Base-by-base conservation (phyloP, 2,329 filamentous ascomycete species). In the Coniochaeta pulveracea region DNA sequence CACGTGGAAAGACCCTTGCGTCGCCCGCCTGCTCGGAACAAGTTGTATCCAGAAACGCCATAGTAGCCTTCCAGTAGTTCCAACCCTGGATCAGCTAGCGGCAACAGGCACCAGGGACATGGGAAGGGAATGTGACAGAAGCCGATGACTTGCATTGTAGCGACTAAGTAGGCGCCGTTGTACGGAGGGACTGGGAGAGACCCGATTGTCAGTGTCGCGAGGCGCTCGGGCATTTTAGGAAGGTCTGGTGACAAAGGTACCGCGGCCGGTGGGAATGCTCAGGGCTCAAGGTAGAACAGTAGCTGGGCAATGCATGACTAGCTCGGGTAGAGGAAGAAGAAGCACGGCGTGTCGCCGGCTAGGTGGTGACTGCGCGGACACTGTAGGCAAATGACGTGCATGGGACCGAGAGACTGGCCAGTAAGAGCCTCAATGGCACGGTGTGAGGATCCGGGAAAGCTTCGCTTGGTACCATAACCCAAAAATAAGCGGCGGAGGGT, bases 1-100 rank as follows among this genome's bases (percentile, higher is more conserved):
- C 28, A 31, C 28, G 28, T 31, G 28, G 28, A 11, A 27, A 22
- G 19, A 24, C 10, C 30, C 30, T 33, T 33, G 30, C 30, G 21
- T 33, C 30, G 25, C 19, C 19, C 18, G 28, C n/a, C n/a, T 31
- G 28, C n/a, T 31, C 28, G 22, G 18, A 14, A 15, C 28, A 6
- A 8, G 8, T 23, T 8, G 21, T 23, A 23, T 23, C 8, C 14
- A 10, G 7, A 6, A 10, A 10, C 11, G 11, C 18, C 10, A 5
- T 14, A 7, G 11, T 26, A 19, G 14, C 18, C 10, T 10, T 9
- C 19, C n/a, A 21, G 28, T 17, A 10, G 17, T 22, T 11, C 28
- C 18, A 9, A 19, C 18, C 14, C 28, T 19, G 19, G 18, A 17
- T 12, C 10, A 19, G 16, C 18, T 11, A 31, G 18, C 19, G 18